Evolutionary conservation across 148 eudicot species (phyloP), one percentile per base, ranked within the genome.

Genomic region (Diospyros lotus): DNA sequence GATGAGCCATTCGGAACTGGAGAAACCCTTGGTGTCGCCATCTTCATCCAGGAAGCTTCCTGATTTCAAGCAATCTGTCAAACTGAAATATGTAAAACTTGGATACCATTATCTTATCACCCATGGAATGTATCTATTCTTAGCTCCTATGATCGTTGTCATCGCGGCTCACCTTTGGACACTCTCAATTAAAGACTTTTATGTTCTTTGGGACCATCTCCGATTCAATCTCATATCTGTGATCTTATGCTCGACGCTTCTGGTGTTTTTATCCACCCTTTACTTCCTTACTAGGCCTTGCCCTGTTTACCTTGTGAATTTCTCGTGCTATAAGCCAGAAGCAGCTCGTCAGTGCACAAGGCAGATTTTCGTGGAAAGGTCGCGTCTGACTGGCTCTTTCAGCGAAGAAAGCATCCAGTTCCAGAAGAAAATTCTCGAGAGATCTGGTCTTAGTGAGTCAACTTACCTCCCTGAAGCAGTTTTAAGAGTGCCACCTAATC

Each of bases 391-490:
- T 1, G 84, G 87, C 13, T 75, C 84, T 1, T 86, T 86, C 71
- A 80, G 76, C 0, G 79, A 82, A 61, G 83, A 74, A 17, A 82
- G 80, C 64, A 77, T 86, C 4, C 77, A 76, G 62, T 86, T 86
- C 41, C 89, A 86, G 43, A 71, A 81, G 75, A 86, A 86, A 65
- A 86, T 86, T 66, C 80, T 86, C 10, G 87, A 86, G 59, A 66
- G 87, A 52, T 86, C 89, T 42, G 89, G 89, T 41, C 84, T 86
- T 2, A 87, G 89, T 58, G 86, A 86, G 73, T 54, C 64, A 1
- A 86, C 89, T 1, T 86, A 86, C 56, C 85, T 86, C 41, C 89
- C 89, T n/a, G 87, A 84, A 1, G 79, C 89, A 43, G 83, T 86
- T 14, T 77, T 84, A 18, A 70, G 73, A 58, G 84, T 84, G 61